Evolutionary conservation across 768 basidiomycete genomes (phyloP).

Genomic region (Agrocybe pediades): DNA sequence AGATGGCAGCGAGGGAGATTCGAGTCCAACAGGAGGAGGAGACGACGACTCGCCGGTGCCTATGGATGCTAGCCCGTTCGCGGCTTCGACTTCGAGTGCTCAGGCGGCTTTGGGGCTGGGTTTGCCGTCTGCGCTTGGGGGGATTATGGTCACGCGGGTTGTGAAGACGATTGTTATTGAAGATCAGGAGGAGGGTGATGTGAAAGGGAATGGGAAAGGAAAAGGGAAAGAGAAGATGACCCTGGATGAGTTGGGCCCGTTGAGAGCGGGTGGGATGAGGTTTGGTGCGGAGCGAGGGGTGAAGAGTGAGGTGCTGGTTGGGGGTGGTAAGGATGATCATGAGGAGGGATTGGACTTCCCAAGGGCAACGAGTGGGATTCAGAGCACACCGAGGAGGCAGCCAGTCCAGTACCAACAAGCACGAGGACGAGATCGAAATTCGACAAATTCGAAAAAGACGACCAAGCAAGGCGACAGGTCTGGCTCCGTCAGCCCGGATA

Average conservation of each 20-base stretch:
- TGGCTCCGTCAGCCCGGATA: slow-evolving; percentile 9
- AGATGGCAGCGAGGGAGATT: no score
- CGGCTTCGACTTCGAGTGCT: background rate
- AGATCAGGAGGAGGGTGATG: background rate
- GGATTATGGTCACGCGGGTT: slow-evolving; percentile 7
- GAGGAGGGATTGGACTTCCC: no score
- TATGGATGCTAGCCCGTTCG: background rate
- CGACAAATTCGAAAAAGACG: no score
- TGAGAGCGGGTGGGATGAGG: background rate
- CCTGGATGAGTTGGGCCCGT: slow-evolving; percentile 16
- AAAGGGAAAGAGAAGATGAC: slow-evolving; percentile 15
- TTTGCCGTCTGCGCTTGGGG: slow-evolving; percentile 1
- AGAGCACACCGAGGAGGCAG: no score
- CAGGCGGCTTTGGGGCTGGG: slow-evolving; percentile 1
- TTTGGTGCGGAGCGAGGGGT: background rate
- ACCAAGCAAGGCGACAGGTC: no score
- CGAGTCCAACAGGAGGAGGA: background rate
- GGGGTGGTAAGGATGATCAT: no score
- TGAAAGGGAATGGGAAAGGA: background rate
- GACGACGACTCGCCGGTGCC: background rate
- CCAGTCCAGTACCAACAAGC: no score
- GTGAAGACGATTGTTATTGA: slow-evolving; percentile 1
- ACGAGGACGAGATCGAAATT: no score
- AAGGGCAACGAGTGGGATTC: no score
- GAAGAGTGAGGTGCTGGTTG: background rate